Base-by-base conservation (phyloP, 768 basidiomycete species). In the Trametes meyenii region DNA sequence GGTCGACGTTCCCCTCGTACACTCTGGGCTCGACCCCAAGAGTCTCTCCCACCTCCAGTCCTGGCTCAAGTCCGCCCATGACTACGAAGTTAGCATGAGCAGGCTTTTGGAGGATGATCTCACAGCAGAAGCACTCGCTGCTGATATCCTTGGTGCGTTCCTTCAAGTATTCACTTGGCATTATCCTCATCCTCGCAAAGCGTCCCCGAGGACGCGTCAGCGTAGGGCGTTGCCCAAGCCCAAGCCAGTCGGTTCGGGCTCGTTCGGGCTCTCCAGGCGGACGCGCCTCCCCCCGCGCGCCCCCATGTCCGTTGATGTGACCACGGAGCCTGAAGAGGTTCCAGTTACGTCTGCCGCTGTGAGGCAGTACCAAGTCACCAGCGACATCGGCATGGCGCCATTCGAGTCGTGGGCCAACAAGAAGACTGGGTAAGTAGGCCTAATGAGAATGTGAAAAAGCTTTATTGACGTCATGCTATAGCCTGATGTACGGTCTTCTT, bases 61-160 rank as follows among this genome's bases (percentile, higher is more conserved):
- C 67, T 76, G 74, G 75, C 61, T 76, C 58, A 74, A 73, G 61
- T 73, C 70, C 24, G 71, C 70, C 26, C 60, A 69, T 53, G 72
- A 75, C 52, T 74, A 71, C 46, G 66, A 60, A 13, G 73, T 70
- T 23, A 70, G 71, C 53, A 67, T 73, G 67, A 44, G 65, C 39
- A 67, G 70, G 45, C 60, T 76, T 8, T 71, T 75, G 38, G 70
- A 74, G 24, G 72, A 72, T 40, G 72, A 74, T 23, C 53, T 72
- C 43, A 71, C 74, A 6, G 64, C 73, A 44, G 50, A 66, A 17
- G 64, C 61, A 26, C 68, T 75, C 3, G 74, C 74, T n/a, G 38
- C 61, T 42, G 72, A 75, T 40, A 75, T 75, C 45, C 33, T 55
- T 49, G 62, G 62, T 64, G 23, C 17, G 58, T 45, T 5, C 8